phyloP scores from a whole-genome alignment of 495 filamentous ascomycete species.

The Trichoderma asperelloides region DNA sequence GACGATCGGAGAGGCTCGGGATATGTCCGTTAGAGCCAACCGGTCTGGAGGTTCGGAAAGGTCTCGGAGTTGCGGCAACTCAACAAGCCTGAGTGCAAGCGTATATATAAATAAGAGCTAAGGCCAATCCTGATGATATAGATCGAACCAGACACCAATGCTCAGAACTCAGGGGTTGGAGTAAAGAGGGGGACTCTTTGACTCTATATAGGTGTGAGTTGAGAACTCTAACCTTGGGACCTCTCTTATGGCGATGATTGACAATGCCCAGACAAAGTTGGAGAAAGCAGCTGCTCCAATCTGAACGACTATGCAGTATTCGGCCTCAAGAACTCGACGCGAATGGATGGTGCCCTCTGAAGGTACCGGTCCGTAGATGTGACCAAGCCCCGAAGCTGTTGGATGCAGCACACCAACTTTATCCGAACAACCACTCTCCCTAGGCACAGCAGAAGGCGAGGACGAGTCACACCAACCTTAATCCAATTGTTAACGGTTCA shows the following conservation, averaged over 20 bases:
- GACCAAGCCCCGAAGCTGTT: not conserved
- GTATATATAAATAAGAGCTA: not conserved
- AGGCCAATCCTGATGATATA: not conserved
- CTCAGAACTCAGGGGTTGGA: not conserved
- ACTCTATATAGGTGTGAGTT: slow-evolving; percentile 4
- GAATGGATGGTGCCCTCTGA: not conserved
- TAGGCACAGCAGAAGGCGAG: not conserved
- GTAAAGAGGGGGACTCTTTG: not conserved
- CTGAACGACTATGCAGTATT: not conserved
- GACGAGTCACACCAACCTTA: slow-evolving; percentile 1
- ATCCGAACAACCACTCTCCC: not conserved
- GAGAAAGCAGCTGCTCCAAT: not conserved
- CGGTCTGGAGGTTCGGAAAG: not conserved
- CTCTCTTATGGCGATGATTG: not conserved
- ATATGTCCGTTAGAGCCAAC: not conserved
- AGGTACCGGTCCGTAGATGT: not conserved
- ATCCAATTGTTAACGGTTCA: not conserved
- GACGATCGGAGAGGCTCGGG: not conserved
- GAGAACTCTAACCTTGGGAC: not conserved
- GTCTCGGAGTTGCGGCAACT: not conserved
- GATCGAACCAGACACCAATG: not conserved
- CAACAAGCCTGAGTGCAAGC: not conserved
- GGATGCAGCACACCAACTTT: slow-evolving; percentile 1
- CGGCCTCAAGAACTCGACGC: slow-evolving; percentile 2
- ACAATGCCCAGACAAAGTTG: not conserved